phyloP scores from a whole-genome alignment of 371 early-diverging fungal genomes.

The Dinochytrium kinnereticum region DNA sequence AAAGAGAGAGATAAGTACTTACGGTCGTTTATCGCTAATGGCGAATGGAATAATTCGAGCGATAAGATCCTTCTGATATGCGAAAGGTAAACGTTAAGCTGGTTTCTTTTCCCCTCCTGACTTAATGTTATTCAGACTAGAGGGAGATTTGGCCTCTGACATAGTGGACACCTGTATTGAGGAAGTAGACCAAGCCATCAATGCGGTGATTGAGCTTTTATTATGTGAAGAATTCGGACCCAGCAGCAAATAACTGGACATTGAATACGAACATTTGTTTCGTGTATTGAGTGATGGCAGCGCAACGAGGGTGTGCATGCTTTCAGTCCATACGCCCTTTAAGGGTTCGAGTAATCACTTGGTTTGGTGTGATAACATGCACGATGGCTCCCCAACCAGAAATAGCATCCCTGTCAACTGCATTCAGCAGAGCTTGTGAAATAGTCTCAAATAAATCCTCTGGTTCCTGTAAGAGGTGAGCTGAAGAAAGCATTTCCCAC shows the following conservation, averaged over 20 bases:
- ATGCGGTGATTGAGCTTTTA: not conserved
- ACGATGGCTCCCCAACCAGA: conserved; percentile 99
- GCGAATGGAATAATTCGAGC: no score
- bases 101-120: no score
- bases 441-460: conserved; percentile 98
- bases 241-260: not conserved
- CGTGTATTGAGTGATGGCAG: not conserved
- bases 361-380: conserved; percentile 87
- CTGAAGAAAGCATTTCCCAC: not conserved
- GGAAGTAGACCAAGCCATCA: not conserved
- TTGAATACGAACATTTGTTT: not conserved
- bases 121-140: not conserved
- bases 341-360: conserved; percentile 84
- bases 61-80: no score
- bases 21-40: no score
- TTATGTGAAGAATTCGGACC: not conserved
- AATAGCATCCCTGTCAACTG: conserved; percentile 97
- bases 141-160: not conserved
- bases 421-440: conserved; percentile 95
- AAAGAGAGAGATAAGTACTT: no score
- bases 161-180: not conserved
- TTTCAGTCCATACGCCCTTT: conserved; percentile 84
- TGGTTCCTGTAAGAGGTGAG: conserved; percentile 68
- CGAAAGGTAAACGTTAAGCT: no score
- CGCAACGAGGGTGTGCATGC: not conserved